These are phyloP conservation scores for Silene coronaria DNA, from an alignment of 179 eudicot species.

Conservation along the genomic window DNA sequence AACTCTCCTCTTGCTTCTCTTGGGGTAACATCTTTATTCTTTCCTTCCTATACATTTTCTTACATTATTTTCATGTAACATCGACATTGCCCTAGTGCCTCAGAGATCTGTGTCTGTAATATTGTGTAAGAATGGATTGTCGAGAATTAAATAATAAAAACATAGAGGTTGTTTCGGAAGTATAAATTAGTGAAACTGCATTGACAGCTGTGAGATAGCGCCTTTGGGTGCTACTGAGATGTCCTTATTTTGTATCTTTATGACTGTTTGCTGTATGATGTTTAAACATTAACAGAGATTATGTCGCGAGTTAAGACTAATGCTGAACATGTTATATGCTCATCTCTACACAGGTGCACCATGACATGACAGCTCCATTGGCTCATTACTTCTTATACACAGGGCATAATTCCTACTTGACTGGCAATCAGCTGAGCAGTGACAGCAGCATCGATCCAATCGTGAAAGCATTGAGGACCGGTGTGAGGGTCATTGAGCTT, in stretches of 20 bases:
- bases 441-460: constrained; percentile 67
- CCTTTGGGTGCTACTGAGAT: background rate
- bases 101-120: no score
- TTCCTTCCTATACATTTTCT: background rate
- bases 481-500: constrained; percentile 79
- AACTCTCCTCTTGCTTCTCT: constrained; percentile 47
- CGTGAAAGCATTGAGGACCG: constrained; percentile 51
- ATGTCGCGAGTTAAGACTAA: background rate
- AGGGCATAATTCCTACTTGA: constrained; percentile 89
- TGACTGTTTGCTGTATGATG: background rate
- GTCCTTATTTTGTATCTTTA: background rate
- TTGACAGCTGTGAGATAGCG: no score
- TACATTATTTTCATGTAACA: background rate
- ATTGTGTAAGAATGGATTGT: no score
- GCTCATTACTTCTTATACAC: constrained; percentile 72
- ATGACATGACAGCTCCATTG: constrained; percentile 77
- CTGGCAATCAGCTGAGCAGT: constrained; percentile 79
- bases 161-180: background rate
- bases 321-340: constrained; percentile 5
- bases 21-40: constrained; percentile 32
- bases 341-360: constrained; percentile 53
- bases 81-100: background rate
- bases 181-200: background rate
- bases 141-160: background rate
- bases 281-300: background rate